Evolutionary conservation across 2,329 filamentous ascomycete genomes (phyloP).

Genomic region (Neoarthrinium moseri): DNA sequence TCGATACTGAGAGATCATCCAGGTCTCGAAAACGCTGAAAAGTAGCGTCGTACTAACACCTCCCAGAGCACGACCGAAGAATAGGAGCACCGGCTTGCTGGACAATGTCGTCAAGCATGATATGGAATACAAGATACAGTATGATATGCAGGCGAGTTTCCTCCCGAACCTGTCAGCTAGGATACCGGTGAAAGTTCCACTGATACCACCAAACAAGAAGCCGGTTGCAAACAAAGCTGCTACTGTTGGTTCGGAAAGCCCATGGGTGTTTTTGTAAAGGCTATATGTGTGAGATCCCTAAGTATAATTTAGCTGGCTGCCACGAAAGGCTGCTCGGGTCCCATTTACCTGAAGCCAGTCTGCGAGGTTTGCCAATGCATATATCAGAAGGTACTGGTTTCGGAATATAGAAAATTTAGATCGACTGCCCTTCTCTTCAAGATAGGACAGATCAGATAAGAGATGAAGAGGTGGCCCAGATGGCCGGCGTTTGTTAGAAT

Average conservation of each 20-base stretch:
- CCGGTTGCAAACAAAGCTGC: conserved; percentile 44
- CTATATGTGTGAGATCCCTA: conserved; percentile 17
- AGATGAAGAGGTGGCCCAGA: not conserved
- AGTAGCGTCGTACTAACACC: conserved; percentile 57
- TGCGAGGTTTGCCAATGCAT: conserved; percentile 39
- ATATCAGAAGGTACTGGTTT: conserved; percentile 16
- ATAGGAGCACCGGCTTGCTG: conserved; percentile 40
- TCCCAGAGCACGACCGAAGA: conserved; percentile 51
- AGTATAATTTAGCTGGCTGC: not conserved
- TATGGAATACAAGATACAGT: conserved; percentile 50
- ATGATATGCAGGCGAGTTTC: conserved; percentile 49
- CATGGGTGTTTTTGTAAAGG: conserved; percentile 26
- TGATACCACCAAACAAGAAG: conserved; percentile 48
- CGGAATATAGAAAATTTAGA: not conserved
- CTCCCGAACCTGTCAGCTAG: conserved; percentile 46
- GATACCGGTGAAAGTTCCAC: conserved; percentile 38
- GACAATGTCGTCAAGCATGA: conserved; percentile 53
- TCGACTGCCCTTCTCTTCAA: not conserved
- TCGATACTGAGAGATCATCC: conserved; percentile 57
- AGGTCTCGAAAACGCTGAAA: conserved; percentile 59
- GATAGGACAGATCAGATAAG: conserved; percentile 29
- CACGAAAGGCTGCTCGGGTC: not conserved
- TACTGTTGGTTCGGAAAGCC: conserved; percentile 18
- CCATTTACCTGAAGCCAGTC: conserved; percentile 43
- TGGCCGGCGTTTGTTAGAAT: conserved; percentile 15